Base-by-base conservation (phyloP, 768 basidiomycete species). In the Pulveroboletus sp. region DNA sequence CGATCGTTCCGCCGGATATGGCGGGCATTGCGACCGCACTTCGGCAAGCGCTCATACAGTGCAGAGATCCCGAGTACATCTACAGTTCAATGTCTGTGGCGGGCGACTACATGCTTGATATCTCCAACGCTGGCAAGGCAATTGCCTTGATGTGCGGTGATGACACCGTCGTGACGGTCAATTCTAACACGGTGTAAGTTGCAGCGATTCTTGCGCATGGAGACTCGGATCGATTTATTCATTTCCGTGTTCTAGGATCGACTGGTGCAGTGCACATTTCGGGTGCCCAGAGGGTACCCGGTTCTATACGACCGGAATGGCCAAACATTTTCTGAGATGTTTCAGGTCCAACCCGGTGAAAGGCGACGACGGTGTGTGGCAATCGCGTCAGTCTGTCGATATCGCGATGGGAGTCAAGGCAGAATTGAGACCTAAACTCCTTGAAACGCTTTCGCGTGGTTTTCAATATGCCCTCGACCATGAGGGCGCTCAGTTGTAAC, bases 291-390 rank as follows among this genome's bases (percentile, higher is more conserved):
- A 62, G 25, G 43, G 49, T 14, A 52, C 60, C 10, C 52, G 48
- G 37, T 61, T 58, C 25, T 45, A 52, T 20, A 55, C 62, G 6
- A 12, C 19, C 21, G 57, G 59, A 27, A 31, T 50, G 16, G 29
- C 24, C 20, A 66, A 55, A 21, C 45, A 39, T 20, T 64, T 61
- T 37, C 16, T 64, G 8, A 51, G 64, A 25, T 51, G 57, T n/a
- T 66, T 63, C 39, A 50, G 42, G 40, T 58, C 63, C 16, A 64
- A 64, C 32, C 53, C 63, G 12, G 20, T 45, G 25, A 61, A 57
- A 27, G 52, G 57, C 19, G 50, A 51, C 3, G 62, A 63, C 14
- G 54, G 51, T 21, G 43, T 35, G 51, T 56, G 57, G 53, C 45
- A 14, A 13, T 16, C 56, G 29, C 50, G 57, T 33, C 46, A 50